These are phyloP conservation scores for Chlorella sp. DNA, from an alignment of 139 green algal genomes.

Conservation along the genomic window DNA sequence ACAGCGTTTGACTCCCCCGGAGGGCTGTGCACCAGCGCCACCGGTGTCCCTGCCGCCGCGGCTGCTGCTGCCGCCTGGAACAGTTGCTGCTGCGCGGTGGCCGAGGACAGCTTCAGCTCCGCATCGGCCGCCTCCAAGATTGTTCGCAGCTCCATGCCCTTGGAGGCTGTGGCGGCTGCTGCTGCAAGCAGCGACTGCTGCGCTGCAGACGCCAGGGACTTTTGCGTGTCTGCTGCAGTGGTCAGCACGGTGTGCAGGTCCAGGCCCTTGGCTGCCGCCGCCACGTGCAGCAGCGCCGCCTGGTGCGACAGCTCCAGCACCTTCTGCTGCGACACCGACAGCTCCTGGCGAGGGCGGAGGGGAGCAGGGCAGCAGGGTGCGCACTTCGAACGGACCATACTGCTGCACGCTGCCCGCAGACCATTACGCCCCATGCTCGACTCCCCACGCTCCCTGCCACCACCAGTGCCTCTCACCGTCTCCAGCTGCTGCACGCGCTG, in stretches of 20 bases:
- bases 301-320: constrained; percentile 14
- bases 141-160: constrained; percentile 17
- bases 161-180: constrained; percentile 15
- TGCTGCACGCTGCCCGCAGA: too few relatives aligned
- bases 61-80: background rate
- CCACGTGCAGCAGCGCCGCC: constrained; percentile 19
- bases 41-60: background rate
- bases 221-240: background rate
- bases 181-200: constrained; percentile 29
- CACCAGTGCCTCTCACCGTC: too few relatives aligned
- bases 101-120: constrained; percentile 11
- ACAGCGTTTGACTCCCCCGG: background rate
- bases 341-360: background rate
- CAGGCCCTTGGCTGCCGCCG: constrained; percentile 18
- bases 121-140: constrained; percentile 1
- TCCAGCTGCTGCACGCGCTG: background rate
- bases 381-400: too few relatives aligned
- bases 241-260: constrained; percentile 9
- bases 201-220: background rate
- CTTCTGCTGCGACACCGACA: constrained; percentile 4
- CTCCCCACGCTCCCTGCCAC: too few relatives aligned
- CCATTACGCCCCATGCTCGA: too few relatives aligned
- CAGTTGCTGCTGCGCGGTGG: constrained; percentile 8
- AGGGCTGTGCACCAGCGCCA: background rate
- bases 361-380: too few relatives aligned